These are phyloP conservation scores for Coemansia sp. DNA, from an alignment of 192 early-diverging fungal species.

Conservation along the genomic window DNA sequence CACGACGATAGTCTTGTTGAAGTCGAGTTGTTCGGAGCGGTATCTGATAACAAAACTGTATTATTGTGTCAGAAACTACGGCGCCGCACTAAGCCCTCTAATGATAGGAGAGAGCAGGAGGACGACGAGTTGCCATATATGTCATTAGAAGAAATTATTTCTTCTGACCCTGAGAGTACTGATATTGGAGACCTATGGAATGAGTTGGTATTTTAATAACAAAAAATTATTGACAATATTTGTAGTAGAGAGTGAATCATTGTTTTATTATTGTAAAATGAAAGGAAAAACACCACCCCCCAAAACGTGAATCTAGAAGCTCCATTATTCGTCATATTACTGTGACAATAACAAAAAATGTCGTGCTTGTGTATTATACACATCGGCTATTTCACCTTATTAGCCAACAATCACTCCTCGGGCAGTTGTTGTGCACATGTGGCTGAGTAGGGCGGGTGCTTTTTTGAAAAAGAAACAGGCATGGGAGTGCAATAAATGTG, in stretches of 20 bases:
- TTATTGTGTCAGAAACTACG: constrained; percentile 38
- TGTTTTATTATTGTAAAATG: too few species aligned
- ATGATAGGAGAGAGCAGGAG: background rate
- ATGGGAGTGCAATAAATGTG: background rate
- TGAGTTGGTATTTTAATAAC: constrained; percentile 23
- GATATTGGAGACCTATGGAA: constrained; percentile 36
- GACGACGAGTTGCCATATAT: constrained; percentile 21
- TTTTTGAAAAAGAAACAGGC: too few species aligned
- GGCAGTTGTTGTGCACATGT: too few species aligned
- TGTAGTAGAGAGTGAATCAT: too few species aligned
- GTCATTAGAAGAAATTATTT: constrained; percentile 45
- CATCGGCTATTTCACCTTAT: too few species aligned
- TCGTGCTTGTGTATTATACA: too few species aligned
- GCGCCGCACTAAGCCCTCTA: background rate
- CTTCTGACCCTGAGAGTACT: constrained; percentile 36
- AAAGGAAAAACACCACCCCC: too few species aligned
- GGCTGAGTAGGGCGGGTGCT: too few species aligned
- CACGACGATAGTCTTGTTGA: constrained; percentile 1
- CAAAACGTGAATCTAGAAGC: too few species aligned
- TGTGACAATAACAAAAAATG: too few species aligned
- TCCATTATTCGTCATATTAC: too few species aligned
- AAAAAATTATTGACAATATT: background rate
- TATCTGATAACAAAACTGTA: constrained; percentile 35
- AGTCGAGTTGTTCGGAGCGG: constrained; percentile 45
- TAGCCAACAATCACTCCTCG: too few species aligned